Conservation (phyloP, 495 filamentous ascomycete species). For the Podospora pseudocomata region DNA sequence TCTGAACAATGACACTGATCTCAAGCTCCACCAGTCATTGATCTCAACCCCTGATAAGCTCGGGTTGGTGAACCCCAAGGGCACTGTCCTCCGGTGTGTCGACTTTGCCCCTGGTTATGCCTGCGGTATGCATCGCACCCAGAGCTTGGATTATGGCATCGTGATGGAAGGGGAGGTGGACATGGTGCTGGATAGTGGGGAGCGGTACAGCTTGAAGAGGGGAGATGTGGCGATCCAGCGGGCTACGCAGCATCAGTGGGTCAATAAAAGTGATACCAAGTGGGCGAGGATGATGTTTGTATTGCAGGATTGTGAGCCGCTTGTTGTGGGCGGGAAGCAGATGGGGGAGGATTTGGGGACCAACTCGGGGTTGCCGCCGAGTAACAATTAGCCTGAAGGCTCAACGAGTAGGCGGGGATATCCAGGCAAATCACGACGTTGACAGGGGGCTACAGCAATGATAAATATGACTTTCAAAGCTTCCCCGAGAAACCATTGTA, state of each 20-base stretch:
- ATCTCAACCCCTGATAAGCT: constrained; percentile 34
- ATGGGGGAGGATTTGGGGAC: constrained; percentile 46
- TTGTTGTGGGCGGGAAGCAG: constrained; percentile 41
- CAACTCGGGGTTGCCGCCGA: constrained; percentile 35
- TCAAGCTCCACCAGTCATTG: constrained; percentile 37
- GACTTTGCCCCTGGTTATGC: constrained; percentile 56
- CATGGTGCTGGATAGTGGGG: constrained; percentile 59
- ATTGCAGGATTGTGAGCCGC: constrained; percentile 46
- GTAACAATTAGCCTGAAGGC: constrained; percentile 29
- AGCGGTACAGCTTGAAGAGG: constrained; percentile 49
- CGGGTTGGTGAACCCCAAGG: constrained; percentile 46
- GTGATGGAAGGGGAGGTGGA: constrained; percentile 72
- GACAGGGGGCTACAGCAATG: no score
- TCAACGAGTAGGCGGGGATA: no score
- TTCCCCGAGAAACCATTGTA: no score
- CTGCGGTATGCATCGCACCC: constrained; percentile 66
- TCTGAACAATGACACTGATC: constrained; percentile 51
- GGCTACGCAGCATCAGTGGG: constrained; percentile 66
- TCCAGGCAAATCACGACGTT: no score
- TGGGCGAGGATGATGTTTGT: constrained; percentile 61
- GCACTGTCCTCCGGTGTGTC: constrained; percentile 57
- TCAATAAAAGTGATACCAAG: constrained; percentile 51
- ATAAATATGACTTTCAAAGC: no score
- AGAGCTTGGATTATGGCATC: constrained; percentile 70
- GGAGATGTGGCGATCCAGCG: constrained; percentile 66